A percentile compares a stretch with the other conserved stretches of the same genome.
phyloP scores from a whole-genome alignment of 192 early-diverging fungal genomes.

The Umbelopsis sp. region DNA sequence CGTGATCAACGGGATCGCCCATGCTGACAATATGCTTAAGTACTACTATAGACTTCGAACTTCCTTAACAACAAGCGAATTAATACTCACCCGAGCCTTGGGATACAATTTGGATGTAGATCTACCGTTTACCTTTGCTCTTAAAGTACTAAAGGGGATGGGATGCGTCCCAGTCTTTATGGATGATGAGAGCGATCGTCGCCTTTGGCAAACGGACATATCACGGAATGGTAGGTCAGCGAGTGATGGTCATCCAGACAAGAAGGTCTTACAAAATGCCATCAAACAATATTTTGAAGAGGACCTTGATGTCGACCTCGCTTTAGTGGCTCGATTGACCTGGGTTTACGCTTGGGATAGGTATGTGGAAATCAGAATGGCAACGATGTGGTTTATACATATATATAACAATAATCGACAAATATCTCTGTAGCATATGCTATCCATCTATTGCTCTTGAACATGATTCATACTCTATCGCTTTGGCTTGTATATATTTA shows the following conservation, averaged over 20 bases:
- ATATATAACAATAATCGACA: background rate
- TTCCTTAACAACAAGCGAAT: conserved; percentile 50
- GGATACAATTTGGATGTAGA: conserved; percentile 53
- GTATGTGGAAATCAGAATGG: background rate
- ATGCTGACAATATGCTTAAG: conserved; percentile 5
- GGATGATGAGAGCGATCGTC: background rate
- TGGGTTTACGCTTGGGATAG: conserved; percentile 43
- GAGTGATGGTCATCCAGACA: conserved; percentile 2
- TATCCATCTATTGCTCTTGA: conserved; percentile 31
- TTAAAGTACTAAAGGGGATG: conserved; percentile 54
- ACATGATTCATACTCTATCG: conserved; percentile 27
- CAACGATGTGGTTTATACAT: background rate
- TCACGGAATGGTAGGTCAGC: background rate
- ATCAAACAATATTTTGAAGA: conserved; percentile 3
- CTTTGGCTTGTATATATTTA: conserved; percentile 38
- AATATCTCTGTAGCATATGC: conserved; percentile 19
- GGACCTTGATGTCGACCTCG: conserved; percentile 35
- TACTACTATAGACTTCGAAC: conserved; percentile 50
- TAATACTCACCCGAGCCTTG: conserved; percentile 50
- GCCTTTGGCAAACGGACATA: conserved; percentile 5
- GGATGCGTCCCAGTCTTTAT: conserved; percentile 36
- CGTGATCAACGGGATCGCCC: background rate
- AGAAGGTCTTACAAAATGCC: background rate
- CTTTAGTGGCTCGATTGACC: conserved; percentile 27
- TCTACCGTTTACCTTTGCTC: conserved; percentile 48